Percentiles rank a stretch among this genome's conserved stretches.
Conservation (phyloP, 805 yeast genomes). For the Metschnikowia gelsemii region DNA sequence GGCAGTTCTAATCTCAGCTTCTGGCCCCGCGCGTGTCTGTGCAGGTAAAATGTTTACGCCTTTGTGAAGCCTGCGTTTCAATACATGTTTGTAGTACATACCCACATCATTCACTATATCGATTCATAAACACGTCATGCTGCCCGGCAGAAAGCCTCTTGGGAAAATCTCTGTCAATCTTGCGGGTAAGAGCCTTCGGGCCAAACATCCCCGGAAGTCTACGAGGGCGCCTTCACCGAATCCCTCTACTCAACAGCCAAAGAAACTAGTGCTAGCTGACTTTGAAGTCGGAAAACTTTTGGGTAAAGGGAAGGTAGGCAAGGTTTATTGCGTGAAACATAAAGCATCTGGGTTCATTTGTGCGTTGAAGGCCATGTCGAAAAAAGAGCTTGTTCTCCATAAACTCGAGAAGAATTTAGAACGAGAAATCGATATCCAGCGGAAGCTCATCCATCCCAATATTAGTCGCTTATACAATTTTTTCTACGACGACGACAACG, state of each 20-base stretch:
- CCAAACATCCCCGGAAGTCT: constrained; percentile 1
- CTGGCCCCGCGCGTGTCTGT: not conserved
- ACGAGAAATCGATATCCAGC: constrained; percentile 89
- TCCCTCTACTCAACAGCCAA: not conserved
- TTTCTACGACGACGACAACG: constrained; percentile 77
- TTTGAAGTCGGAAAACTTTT: constrained; percentile 85
- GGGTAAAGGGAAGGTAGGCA: constrained; percentile 93
- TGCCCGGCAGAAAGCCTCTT: constrained; percentile 9
- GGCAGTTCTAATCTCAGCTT: no score
- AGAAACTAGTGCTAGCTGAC: constrained; percentile 43
- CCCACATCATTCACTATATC: not conserved
- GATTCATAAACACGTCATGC: not conserved
- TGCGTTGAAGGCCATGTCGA: constrained; percentile 90
- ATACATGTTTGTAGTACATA: no score
- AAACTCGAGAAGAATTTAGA: constrained; percentile 83
- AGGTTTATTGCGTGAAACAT: constrained; percentile 85
- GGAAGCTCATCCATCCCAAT: constrained; percentile 73
- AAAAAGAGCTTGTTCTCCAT: constrained; percentile 68
- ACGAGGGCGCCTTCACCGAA: not conserved
- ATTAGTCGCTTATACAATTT: constrained; percentile 80
- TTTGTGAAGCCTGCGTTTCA: no score
- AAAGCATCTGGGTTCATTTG: constrained; percentile 72
- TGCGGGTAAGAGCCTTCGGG: not conserved
- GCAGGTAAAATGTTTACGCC: constrained; percentile 6
- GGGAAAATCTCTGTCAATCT: constrained; percentile 7